Evolutionary conservation across 345 rosid genomes (phyloP), one percentile per base, ranked within the genome.

Genomic region (Eutrema heterophyllum): DNA sequence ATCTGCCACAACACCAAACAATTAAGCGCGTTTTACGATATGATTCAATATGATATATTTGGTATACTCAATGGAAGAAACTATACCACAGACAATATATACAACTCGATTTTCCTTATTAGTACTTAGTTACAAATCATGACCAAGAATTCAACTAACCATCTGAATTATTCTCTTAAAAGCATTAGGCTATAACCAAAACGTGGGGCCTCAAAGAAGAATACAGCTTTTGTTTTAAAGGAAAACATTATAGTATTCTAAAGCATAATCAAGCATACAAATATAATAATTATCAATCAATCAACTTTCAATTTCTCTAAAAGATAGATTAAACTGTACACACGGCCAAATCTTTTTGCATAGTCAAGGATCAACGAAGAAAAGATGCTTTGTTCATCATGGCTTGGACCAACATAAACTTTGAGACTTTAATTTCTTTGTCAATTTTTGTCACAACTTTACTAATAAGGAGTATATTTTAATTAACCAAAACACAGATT

Each of bases 1-100:
- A 76, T 90, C 95, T 29, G 83, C 70, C 55, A 75, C 55, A 81
- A 85, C 18, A 50, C 84, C 84, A 92, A 88, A 85, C 41, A 64
- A 64, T 53, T 9, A 86, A 81, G 70, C 74, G 61, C 21, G 55
- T 56, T 51, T 52, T 55, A 52, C 36, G 36, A 69, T 44, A 73
- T 36, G 16, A 55, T 15, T 45, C 74, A n/a, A 33, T 53, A 54
- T 39, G 40, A 36, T 58, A 24, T 36, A 11, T 43, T 56, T 55
- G 66, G 15, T 74, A 5, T 38, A 64, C 15, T 24, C 50, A 36
- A 54, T 11, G 16, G 12, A 61, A 18, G 68, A 72, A 27, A 52
- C 64, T 73, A 64, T 54, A 32, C 49, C 33, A 36, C 45, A 16
- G 53, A 40, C 69, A 50, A 68, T 16, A 48, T 18, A 69, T 44